phyloP scores from a whole-genome alignment of 2,329 filamentous ascomycete genomes.

The Rhexocercosporidium sp. region DNA sequence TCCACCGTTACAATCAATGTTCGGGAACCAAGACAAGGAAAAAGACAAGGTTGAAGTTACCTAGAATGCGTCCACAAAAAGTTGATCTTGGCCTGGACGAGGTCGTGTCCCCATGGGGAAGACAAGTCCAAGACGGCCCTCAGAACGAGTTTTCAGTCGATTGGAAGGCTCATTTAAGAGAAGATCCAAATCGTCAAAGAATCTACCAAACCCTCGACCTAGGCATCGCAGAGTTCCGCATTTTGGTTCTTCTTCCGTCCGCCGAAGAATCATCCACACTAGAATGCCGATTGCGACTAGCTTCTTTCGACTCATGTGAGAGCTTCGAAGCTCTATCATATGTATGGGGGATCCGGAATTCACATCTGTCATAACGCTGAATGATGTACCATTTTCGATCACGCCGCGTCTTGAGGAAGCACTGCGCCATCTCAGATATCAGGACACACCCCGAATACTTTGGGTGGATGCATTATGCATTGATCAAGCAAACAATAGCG shows the following conservation, averaged over 20 bases:
- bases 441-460: neutral
- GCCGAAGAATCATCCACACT: neutral
- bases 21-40: too few species aligned
- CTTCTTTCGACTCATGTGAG: neutral
- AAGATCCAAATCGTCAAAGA: too few species aligned
- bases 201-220: neutral
- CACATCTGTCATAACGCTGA: neutral
- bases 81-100: too few species aligned
- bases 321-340: constrained; percentile 5
- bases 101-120: too few species aligned
- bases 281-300: neutral
- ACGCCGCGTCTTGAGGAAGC: neutral
- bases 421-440: neutral
- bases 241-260: neutral
- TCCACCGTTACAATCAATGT: too few species aligned
- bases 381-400: neutral
- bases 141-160: neutral
- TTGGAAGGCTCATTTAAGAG: neutral
- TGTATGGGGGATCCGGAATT: neutral
- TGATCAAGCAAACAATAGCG: constrained; percentile 5
- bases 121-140: too few species aligned
- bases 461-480: constrained; percentile 10
- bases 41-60: too few species aligned
- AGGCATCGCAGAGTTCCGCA: neutral
- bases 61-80: too few species aligned